Percentiles rank a stretch among this genome's conserved stretches.
phyloP scores from a whole-genome alignment of 2,329 filamentous ascomycete species.

The Talaromyces sp. region DNA sequence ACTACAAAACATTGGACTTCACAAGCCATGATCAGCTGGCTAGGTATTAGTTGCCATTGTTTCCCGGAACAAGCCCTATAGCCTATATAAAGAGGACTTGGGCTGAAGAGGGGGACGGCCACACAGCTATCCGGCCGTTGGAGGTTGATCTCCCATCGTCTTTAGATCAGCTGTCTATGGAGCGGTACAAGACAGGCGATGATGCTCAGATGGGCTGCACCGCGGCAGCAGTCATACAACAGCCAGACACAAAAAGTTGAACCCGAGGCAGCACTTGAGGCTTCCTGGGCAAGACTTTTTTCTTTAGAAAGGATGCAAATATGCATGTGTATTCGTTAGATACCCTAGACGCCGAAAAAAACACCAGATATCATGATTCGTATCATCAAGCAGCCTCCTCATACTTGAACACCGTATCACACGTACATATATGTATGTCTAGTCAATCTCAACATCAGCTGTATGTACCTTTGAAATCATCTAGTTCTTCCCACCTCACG shows the following conservation, averaged over 20 bases:
- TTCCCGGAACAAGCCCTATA: slow-evolving; percentile 21
- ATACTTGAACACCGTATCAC: background rate
- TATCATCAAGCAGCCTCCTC: background rate
- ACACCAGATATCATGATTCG: background rate
- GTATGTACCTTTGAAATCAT: background rate
- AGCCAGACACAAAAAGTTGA: background rate
- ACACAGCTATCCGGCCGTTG: background rate
- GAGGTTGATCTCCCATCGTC: slow-evolving; percentile 40
- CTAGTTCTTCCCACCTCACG: slow-evolving; percentile 15
- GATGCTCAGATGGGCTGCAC: slow-evolving; percentile 31
- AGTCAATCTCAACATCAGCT: background rate
- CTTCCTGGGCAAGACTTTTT: background rate
- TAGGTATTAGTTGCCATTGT: slow-evolving; percentile 13
- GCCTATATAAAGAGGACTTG: slow-evolving; percentile 17
- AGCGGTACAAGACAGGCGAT: slow-evolving; percentile 20
- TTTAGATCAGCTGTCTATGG: slow-evolving; percentile 44
- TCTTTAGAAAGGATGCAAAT: background rate
- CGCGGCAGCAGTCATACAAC: background rate
- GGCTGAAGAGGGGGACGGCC: slow-evolving; percentile 19
- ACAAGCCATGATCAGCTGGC: background rate
- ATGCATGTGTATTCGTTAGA: background rate
- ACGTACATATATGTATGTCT: background rate
- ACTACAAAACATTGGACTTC: background rate
- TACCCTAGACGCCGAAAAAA: background rate
- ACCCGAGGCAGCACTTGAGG: background rate